phyloP scores from a whole-genome alignment of 768 basidiomycete species.

The Pulveroboletus sp. region DNA sequence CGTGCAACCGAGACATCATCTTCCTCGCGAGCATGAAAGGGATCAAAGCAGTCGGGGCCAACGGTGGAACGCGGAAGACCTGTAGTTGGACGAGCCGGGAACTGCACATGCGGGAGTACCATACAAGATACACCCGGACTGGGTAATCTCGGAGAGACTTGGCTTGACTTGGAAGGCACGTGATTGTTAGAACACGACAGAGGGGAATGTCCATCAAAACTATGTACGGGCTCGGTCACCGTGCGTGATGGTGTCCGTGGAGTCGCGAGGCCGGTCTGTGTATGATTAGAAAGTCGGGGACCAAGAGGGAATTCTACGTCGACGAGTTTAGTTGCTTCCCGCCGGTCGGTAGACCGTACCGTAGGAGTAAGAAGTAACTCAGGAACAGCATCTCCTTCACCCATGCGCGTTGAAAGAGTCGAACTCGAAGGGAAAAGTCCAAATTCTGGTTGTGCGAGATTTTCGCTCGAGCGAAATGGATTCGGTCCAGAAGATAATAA shows the following conservation, averaged over 20 bases:
- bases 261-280: conserved; percentile 9
- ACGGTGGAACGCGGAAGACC: not conserved
- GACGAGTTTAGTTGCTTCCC: not conserved
- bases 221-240: not conserved
- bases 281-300: not conserved
- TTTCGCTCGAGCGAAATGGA: not conserved
- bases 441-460: conserved; percentile 1
- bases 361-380: not conserved
- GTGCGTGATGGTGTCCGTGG: conserved; percentile 14
- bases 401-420: not conserved
- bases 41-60: not conserved
- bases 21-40: conserved; percentile 1
- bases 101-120: not conserved
- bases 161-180: not conserved
- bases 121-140: not conserved
- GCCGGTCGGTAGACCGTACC: conserved; percentile 6
- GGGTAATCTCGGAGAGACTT: not conserved
- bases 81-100: not conserved
- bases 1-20: not conserved
- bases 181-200: not conserved
- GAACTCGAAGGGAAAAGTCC: not conserved
- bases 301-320: not conserved
- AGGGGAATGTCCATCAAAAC: not conserved
- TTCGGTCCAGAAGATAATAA: not conserved
- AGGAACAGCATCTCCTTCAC: not conserved